Conservation (phyloP, 176 grass and related monocot genomes). For the Poa annua region DNA sequence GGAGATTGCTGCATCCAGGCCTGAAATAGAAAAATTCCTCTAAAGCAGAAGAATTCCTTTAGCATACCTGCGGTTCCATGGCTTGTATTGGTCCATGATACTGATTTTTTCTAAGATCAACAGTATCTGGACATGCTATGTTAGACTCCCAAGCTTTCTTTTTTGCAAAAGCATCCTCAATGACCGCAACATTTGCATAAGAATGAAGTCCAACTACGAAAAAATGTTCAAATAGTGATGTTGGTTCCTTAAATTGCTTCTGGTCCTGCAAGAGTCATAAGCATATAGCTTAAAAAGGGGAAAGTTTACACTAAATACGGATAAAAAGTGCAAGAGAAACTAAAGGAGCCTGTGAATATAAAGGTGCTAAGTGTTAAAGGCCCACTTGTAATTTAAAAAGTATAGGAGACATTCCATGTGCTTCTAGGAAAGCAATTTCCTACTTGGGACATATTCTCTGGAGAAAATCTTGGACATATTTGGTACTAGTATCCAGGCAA, state of each 20-base stretch:
- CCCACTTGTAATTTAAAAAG: slow-evolving; percentile 3
- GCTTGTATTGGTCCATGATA: slow-evolving; percentile 69
- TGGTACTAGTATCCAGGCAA: slow-evolving; percentile 4
- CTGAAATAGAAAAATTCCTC: background rate
- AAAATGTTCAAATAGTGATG: slow-evolving; percentile 83
- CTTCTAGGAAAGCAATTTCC: background rate
- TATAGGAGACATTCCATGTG: background rate
- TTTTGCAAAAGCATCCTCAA: slow-evolving; percentile 96
- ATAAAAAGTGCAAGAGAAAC: slow-evolving; percentile 29
- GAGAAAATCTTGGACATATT: background rate
- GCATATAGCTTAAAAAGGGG: slow-evolving; percentile 23
- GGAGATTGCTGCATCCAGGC: background rate
- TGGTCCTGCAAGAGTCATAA: slow-evolving; percentile 61
- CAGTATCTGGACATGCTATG: slow-evolving; percentile 62
- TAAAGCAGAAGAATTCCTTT: slow-evolving; percentile 19
- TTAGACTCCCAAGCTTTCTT: slow-evolving; percentile 87
- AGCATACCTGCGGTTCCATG: slow-evolving; percentile 90
- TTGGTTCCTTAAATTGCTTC: slow-evolving; percentile 64
- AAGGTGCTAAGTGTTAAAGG: slow-evolving; percentile 7
- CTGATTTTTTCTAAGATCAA: slow-evolving; percentile 72
- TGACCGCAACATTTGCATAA: slow-evolving; percentile 80
- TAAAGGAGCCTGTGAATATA: background rate
- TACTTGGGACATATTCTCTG: slow-evolving; percentile 11
- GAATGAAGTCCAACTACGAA: slow-evolving; percentile 94
- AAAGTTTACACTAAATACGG: slow-evolving; percentile 9